Evolutionary conservation across 2,329 filamentous ascomycete species (phyloP), one percentile per base, ranked within the genome.

Genomic region (Nemania sp.): DNA sequence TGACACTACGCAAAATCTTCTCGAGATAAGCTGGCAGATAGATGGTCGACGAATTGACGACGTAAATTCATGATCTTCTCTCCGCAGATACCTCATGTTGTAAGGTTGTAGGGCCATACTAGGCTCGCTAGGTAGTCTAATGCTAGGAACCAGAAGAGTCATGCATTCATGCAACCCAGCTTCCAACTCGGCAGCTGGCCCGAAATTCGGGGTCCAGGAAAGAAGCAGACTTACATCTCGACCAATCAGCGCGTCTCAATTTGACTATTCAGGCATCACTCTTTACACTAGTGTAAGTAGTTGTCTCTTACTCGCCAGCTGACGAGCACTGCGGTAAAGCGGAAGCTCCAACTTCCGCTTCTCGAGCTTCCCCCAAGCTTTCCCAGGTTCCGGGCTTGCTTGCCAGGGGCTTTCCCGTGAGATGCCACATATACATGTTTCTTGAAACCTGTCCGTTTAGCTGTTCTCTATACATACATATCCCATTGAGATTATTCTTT

Each of bases 301-400:
- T 29, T 3, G 55, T 52, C 25, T 47, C 56, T 10, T 37, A 53
- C 51, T 42, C 62, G 53, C 49, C 49, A 60, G 57, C 48, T 54
- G 57, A 51, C 49, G 9, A 32, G 39, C 56, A 56, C 50, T 49
- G 51, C 34, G 58, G 52, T 45, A 53, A 25, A 46, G 43, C 62
- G 64, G 64, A 66, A 61, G 50, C 59, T 65, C 50, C 62, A 63
- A 56, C 57, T 63, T 66, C 64, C 64, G 62, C 25, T 35, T 53
- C 46, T 59, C 29, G 39, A 63, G 50, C 56, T 62, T 49, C n/a
- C 51, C 18, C 43, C 50, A 47, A 32, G 18, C 59, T 49, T 13
- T 50, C 18, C 43, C 50, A 47, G 37, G 18, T 53, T 56, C 52
- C 57, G 51, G 42, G 9, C 20, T 29, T 59, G 51, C 21, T 34